Evolutionary conservation across 129 eudicot genomes (phyloP).

Genomic region (Arctium minus): DNA sequence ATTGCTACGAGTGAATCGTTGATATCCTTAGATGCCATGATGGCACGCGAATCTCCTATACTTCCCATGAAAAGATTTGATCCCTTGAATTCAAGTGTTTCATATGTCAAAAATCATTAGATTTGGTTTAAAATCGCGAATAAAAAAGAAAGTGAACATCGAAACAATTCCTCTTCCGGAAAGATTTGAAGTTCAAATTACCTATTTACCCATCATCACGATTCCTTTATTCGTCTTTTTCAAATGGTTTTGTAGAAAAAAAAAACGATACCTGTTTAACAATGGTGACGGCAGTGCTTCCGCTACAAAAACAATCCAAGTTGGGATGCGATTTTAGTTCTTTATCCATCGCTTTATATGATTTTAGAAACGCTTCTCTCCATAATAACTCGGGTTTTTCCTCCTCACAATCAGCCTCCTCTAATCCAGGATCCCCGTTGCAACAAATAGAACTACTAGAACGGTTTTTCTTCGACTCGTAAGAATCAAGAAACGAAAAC

Average conservation of each 20-base stretch:
- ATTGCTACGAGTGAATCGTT: constrained; percentile 58
- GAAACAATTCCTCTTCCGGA: not conserved
- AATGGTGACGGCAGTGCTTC: constrained; percentile 89
- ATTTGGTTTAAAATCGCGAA: not conserved
- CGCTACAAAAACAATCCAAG: constrained; percentile 95
- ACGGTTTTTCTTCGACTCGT: constrained; percentile 51
- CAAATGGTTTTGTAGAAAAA: not conserved
- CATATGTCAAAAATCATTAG: not conserved
- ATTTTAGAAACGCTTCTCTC: constrained; percentile 88
- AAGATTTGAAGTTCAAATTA: not conserved
- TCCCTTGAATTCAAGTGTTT: constrained; percentile 44
- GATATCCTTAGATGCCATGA: constrained; percentile 73
- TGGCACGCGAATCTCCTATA: constrained; percentile 97
- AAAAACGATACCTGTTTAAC: constrained; percentile 68
- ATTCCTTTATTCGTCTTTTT: not conserved
- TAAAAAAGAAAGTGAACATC: not conserved
- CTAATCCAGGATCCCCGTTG: constrained; percentile 47
- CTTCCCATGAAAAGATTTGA: constrained; percentile 79
- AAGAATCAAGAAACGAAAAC: constrained; percentile 63
- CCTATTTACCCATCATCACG: not conserved
- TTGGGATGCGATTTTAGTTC: constrained; percentile 85
- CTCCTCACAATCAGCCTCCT: constrained; percentile 59
- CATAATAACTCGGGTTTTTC: constrained; percentile 56
- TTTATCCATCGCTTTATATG: constrained; percentile 92
- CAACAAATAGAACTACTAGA: constrained; percentile 49